Base-by-base conservation (phyloP, 2,329 filamentous ascomycete genomes). In the Didymella exigua region DNA sequence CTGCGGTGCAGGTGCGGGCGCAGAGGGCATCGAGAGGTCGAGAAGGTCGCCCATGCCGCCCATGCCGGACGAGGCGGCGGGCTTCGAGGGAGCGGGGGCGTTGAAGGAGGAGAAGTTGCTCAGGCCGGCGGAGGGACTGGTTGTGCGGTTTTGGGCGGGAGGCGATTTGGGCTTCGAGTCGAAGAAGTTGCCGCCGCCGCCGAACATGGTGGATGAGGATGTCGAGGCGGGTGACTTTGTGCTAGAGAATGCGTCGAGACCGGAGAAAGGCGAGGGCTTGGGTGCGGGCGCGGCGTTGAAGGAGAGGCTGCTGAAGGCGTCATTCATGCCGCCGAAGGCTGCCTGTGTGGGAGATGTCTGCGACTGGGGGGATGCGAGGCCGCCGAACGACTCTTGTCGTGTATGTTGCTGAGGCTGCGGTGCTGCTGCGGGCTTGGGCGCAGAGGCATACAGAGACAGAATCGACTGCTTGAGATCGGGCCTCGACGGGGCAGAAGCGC, bases 391-490 rank as follows among this genome's bases (percentile, higher is more conserved):
- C 9, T 70, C 70, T 63, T 82, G 82, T 11, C 84, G 81, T 30
- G 80, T 79, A 71, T 89, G 87, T 26, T 77, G 52, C 41, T 55
- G 52, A 31, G 78, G 71, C 50, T 78, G 78, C 50, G 82, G 78
- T 37, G 81, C 77, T 9, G 85, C 63, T 65, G 90, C 89, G n/a
- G 90, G 86, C 70, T 91, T 89, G 1, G 92, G 89, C 5, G 86
- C 86, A 7, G 91, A 89, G 10, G 93, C 91, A 72, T 99, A 99
- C 14, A 99, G 83, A 7, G 95, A 99, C 43, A 99, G 79, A 57
- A 99, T 99, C 2, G 93, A 98, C 76, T 97, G 93, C 77, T 99
- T 99, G 56, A 99, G 80, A 72, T 99, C 95, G 2, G 93, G 93
- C 58, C 95, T 84, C 40, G 92, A 96, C 65, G 90, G 87, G 11